Evolutionary conservation across 257 asterid genomes (phyloP).

Genomic region (Solanum sejunctum): DNA sequence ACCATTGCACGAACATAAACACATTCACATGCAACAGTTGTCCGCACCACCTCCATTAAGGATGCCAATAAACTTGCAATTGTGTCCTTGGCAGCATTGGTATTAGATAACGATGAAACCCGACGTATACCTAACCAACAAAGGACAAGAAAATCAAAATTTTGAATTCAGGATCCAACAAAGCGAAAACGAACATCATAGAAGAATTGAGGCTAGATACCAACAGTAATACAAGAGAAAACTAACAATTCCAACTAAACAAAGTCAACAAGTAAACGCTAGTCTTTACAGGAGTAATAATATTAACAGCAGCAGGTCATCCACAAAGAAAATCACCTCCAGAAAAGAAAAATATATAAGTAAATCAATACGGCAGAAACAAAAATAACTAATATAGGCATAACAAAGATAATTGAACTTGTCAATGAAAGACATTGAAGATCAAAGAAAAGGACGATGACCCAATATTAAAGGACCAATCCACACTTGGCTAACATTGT

Average conservation of each 20-base stretch:
- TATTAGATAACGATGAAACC: slow-evolving; percentile 61
- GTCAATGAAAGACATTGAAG: background rate
- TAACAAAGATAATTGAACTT: background rate
- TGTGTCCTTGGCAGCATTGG: slow-evolving; percentile 70
- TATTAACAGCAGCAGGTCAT: background rate
- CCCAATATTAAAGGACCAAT: background rate
- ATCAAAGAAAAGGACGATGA: background rate
- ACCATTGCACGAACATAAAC: slow-evolving; percentile 98
- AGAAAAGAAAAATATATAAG: background rate
- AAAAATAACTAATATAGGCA: background rate
- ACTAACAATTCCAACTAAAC: background rate
- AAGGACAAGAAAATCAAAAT: background rate
- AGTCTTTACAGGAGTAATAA: background rate
- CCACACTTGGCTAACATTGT: background rate
- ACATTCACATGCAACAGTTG: slow-evolving; percentile 98
- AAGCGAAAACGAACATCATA: background rate
- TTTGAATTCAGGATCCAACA: background rate
- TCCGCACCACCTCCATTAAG: slow-evolving; percentile 93
- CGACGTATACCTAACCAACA: slow-evolving; percentile 48
- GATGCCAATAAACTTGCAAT: slow-evolving; percentile 91
- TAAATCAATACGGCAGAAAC: background rate
- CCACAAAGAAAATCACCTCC: background rate
- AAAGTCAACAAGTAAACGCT: background rate
- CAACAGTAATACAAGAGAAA: background rate
- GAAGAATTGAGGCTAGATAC: background rate